These are phyloP conservation scores for Alternaria sp. DNA, from an alignment of 2,329 filamentous ascomycete species.

Conservation along the genomic window DNA sequence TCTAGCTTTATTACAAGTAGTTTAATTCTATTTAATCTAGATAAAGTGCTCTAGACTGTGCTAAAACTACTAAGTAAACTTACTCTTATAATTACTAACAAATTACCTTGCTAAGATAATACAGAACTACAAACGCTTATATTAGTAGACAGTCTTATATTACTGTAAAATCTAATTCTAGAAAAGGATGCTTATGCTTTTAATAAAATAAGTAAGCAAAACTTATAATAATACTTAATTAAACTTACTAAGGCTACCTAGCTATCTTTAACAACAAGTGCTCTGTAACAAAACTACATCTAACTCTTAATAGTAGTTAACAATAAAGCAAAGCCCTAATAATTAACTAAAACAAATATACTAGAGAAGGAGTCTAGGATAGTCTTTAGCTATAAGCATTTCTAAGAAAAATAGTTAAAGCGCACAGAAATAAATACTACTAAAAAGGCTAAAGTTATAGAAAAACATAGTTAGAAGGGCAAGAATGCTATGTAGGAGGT, in stretches of 20 bases:
- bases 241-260: slow-evolving; percentile 30
- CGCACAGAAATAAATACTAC: neutral
- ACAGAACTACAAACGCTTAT: slow-evolving; percentile 39
- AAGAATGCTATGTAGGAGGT: neutral
- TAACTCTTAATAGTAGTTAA: neutral
- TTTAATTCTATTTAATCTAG: slow-evolving; percentile 41
- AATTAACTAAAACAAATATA: neutral
- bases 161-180: slow-evolving; percentile 26
- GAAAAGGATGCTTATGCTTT: slow-evolving; percentile 28
- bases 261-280: slow-evolving; percentile 13
- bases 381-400: neutral
- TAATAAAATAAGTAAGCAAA: slow-evolving; percentile 29
- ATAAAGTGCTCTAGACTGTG: slow-evolving; percentile 41
- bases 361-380: slow-evolving; percentile 3
- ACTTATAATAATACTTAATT: slow-evolving; percentile 21
- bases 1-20: slow-evolving; percentile 36
- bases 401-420: neutral
- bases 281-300: neutral
- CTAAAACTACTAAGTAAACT: slow-evolving; percentile 30
- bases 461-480: neutral
- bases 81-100: slow-evolving; percentile 26
- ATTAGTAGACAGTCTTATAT: slow-evolving; percentile 30
- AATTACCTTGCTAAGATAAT: slow-evolving; percentile 24
- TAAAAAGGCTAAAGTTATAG: neutral
- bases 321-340: neutral